phyloP scores from a whole-genome alignment of 257 asterid genomes.

The Scutellaria barbata region DNA sequence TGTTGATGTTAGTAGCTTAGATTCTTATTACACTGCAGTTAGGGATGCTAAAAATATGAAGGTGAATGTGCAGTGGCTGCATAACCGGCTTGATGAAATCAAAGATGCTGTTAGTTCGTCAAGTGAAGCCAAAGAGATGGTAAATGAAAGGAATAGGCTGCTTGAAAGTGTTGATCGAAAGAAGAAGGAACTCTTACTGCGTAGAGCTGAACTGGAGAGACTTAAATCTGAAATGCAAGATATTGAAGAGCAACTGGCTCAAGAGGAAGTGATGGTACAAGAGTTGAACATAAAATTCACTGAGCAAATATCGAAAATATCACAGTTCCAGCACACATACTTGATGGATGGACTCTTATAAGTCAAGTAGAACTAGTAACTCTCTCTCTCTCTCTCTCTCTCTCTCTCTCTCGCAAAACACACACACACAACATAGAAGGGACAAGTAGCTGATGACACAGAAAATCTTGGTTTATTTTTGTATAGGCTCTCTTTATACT shows the following conservation, averaged over 20 bases:
- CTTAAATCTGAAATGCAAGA: slow-evolving; percentile 29
- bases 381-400: too few relatives aligned
- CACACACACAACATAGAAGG: too few relatives aligned
- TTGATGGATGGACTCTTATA: slow-evolving; percentile 36
- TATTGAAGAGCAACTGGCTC: slow-evolving; percentile 25
- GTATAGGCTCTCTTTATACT: too few relatives aligned
- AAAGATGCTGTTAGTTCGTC: slow-evolving; percentile 31
- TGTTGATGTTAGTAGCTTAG: slow-evolving; percentile 22
- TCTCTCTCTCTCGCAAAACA: too few relatives aligned
- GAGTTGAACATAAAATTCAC: slow-evolving; percentile 7
- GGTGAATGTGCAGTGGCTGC: slow-evolving; percentile 41
- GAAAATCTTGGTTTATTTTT: too few relatives aligned
- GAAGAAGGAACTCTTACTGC: slow-evolving; percentile 28
- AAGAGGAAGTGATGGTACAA: slow-evolving; percentile 21
- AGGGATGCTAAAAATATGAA: slow-evolving; percentile 41
- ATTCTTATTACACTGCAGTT: slow-evolving; percentile 36
- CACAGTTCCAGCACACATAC: neutral
- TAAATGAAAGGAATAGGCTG: slow-evolving; percentile 30
- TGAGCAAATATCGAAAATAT: neutral
- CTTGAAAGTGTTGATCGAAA: slow-evolving; percentile 8
- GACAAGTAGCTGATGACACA: too few relatives aligned
- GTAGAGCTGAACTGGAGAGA: slow-evolving; percentile 27
- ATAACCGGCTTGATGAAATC: slow-evolving; percentile 39
- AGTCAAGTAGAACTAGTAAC: neutral
- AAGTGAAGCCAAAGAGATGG: slow-evolving; percentile 24